Evolutionary conservation across 352 stramenopile genomes (phyloP), one percentile per base, ranked within the genome.

Genomic region (Pythium guiyangense): DNA sequence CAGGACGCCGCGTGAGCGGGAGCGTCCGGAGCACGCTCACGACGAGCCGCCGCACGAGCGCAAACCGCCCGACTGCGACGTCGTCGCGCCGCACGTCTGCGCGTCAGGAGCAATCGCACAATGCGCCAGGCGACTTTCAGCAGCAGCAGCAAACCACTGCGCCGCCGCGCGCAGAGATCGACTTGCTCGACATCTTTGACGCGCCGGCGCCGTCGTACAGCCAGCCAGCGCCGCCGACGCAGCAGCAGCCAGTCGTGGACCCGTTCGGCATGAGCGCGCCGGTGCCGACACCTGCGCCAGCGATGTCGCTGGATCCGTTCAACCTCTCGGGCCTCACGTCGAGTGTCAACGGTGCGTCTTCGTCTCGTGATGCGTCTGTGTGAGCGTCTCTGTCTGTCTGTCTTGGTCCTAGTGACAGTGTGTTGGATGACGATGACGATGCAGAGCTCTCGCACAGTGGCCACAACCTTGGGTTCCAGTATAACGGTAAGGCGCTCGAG

Each of bases 121-220:
- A 18, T 15, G 52, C 50, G 18, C 34, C 29, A 18, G 56, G 59
- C 31, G 59, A 77, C 31, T 69, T 63, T 34, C 55, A 55, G 31
- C 63, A 75, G 42, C 61, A 70, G 9, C 49, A 64, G 49, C 58
- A 57, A 5, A 52, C 64, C 29, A 68, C 66, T 27, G 63, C 54
- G 34, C 71, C 67, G 49, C 65, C 73, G 26, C 80, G 76, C 47
- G 74, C 84, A 2, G 77, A 92, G 63, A 74, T 94, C 45, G 86
- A 96, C 55, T 65, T 96, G 58, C 65, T 96, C 10, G 84, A 92
- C 54, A 93, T 96, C 51, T 94, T 94, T 54, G 84, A 92, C 29
- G 69, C 81, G 0, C 69, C 78, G 43, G 60, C 70, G 10, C 73
- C 74, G 62, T 52, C 69, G 67, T 35, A 35, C 31, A 35, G 31